Base-by-base conservation (phyloP, 2,329 filamentous ascomycete species). In the Trichoderma polysporum region DNA sequence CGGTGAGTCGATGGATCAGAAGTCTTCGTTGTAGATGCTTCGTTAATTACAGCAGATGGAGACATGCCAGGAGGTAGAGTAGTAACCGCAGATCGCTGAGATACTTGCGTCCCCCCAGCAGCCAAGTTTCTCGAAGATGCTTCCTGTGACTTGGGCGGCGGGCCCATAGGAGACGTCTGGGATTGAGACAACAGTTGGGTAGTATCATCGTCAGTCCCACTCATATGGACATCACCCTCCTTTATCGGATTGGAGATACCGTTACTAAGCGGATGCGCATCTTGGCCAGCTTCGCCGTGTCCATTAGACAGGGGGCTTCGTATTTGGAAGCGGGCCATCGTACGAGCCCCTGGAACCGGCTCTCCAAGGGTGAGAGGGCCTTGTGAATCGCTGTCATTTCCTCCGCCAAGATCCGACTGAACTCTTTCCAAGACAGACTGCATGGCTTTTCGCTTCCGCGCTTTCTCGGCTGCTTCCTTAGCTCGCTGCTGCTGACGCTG, bases 21-120 rank as follows among this genome's bases (percentile, higher is more conserved):
- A 2, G 91, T 94, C 79, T 97, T 95, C n/a, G 94, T 97, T 1
- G 94, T 96, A 2, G 93, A 97, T 1, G 93, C 94, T 73, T 97
- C 93, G 73, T 98, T 97, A 62, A 89, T 81, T 67, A 85, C 77
- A 13, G 84, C 85, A 29, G 85, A 86, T 15, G 86, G 86, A 4
- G 86, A 86, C 62, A 87, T 80, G 4, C 85, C 87, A 0, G 83
- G 79, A 0, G 87, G 85, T 2, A 90, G 77, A 22, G 85, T 80
- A 17, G 86, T 88, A 52, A 89, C 78, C 1, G 81, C 83, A 4
- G 89, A 90, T 52, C 83, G 80, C 74, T 91, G 91, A 1, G 90
- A 91, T 25, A 88, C 81, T 68, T 88, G 86, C 2, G 84, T 85
- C 71, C 79, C 87, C 67, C 76, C 86, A 1, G 79, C 86, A 1